Percentiles rank a stretch among this genome's conserved stretches.
Conservation (phyloP, 805 yeast genomes). For the Starmerella riodocensis region DNA sequence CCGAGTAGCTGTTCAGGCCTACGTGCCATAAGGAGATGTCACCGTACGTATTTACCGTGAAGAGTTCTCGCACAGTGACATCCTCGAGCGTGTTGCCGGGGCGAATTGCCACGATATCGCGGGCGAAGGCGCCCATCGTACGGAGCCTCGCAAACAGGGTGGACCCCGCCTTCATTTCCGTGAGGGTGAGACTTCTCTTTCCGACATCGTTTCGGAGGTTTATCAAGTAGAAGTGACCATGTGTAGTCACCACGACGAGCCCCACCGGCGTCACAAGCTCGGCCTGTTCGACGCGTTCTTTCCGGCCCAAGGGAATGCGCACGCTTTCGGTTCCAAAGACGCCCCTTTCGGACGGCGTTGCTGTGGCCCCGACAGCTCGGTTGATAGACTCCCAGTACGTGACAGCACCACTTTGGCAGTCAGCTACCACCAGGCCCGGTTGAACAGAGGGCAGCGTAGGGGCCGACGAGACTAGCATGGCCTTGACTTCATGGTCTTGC, state of each 20-base stretch:
- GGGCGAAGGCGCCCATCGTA: conserved; percentile 14
- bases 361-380: conserved; percentile 45
- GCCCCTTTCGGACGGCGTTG: conserved; percentile 23
- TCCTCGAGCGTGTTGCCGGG: conserved; percentile 39
- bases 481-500: conserved; percentile 29
- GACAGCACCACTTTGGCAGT: conserved; percentile 44
- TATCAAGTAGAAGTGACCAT: conserved; percentile 50
- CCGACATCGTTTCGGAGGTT: conserved; percentile 58
- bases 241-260: conserved; percentile 52
- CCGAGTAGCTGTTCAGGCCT: conserved; percentile 34
- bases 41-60: conserved; percentile 34
- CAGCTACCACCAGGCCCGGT: conserved; percentile 62
- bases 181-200: conserved; percentile 32
- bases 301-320: conserved; percentile 33
- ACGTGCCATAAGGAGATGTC: conserved; percentile 38
- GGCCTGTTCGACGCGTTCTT: conserved; percentile 46
- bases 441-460: conserved; percentile 32
- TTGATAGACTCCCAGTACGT: conserved; percentile 64
- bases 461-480: conserved; percentile 45
- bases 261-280: conserved; percentile 65
- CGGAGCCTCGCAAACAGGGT: conserved; percentile 7
- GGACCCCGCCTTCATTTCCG: conserved; percentile 19
- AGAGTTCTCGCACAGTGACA: conserved; percentile 34
- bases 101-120: conserved; percentile 45
- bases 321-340: conserved; percentile 14